Evolutionary conservation across 352 stramenopile genomes (phyloP).

Genomic region (Phytopythium cucurbitacearum): DNA sequence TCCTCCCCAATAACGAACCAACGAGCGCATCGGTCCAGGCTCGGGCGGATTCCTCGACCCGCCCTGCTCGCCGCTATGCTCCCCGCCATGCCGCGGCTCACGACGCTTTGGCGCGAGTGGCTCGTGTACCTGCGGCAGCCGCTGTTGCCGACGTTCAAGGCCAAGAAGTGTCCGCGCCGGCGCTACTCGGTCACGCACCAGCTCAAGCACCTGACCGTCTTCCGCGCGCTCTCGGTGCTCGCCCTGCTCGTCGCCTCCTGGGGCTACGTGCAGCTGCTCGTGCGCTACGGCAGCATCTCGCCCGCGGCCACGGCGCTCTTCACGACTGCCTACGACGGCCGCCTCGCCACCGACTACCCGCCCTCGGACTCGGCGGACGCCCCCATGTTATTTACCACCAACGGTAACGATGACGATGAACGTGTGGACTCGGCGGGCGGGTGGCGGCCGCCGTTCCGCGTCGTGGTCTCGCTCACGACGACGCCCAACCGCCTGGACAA

Average conservation of each 20-base stretch:
- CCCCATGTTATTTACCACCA: neutral
- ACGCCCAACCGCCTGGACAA: conserved; percentile 68
- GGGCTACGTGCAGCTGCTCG: conserved; percentile 59
- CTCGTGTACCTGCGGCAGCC: conserved; percentile 63
- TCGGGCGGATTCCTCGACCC: no score
- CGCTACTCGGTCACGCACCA: conserved; percentile 15
- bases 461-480: conserved; percentile 81
- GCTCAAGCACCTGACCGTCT: conserved; percentile 36
- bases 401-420: conserved; percentile 6
- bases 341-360: conserved; percentile 34
- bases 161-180: conserved; percentile 14
- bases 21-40: no score
- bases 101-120: conserved; percentile 17
- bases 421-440: neutral
- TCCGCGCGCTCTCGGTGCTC: conserved; percentile 23
- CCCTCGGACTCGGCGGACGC: conserved; percentile 10
- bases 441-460: conserved; percentile 67
- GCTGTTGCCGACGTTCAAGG: conserved; percentile 42
- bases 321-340: conserved; percentile 53
- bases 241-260: conserved; percentile 26
- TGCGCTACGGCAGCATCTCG: conserved; percentile 77
- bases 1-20: no score
- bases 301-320: conserved; percentile 58
- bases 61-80: neutral
- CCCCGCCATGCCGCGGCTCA: conserved; percentile 12